Conservation (phyloP, 257 asterid genomes). For the Solanum dulcamara region DNA sequence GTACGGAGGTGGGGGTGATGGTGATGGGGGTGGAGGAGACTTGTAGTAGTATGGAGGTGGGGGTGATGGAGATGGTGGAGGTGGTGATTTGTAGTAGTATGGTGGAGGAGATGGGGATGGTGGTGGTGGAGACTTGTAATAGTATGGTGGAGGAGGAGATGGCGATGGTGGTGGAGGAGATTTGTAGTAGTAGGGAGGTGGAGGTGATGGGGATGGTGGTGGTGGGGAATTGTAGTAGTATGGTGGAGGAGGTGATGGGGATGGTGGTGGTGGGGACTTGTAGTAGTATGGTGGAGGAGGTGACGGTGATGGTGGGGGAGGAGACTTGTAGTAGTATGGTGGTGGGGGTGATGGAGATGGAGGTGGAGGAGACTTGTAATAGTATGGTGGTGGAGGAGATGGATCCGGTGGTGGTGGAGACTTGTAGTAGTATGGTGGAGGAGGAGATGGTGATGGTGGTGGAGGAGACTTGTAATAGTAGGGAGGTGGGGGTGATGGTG, state of each 20-base stretch:
- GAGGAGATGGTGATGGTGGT: not conserved
- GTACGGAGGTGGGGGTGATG: not conserved
- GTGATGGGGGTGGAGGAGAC: constrained; percentile 14
- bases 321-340: constrained; percentile 3
- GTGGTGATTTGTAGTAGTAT: constrained; percentile 7
- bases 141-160: not conserved
- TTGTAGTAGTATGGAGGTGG: constrained; percentile 7
- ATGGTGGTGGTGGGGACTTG: constrained; percentile 12
- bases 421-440: not conserved
- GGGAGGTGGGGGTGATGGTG: accelerated
- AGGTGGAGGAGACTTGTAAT: constrained; percentile 1
- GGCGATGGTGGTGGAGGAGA: constrained; percentile 17
- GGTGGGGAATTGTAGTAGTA: constrained; percentile 24
- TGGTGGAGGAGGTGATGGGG: not conserved
- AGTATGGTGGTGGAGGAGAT: constrained; percentile 3
- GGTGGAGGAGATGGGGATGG: constrained; percentile 5
- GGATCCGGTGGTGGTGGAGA: not conserved
- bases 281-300: constrained; percentile 1
- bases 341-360: not conserved
- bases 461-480: not conserved
- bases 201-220: constrained; percentile 11
- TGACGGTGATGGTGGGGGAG: constrained; percentile 4
- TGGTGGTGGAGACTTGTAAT: constrained; percentile 12
- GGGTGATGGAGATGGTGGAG: constrained; percentile 8
- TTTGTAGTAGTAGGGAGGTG: constrained; percentile 13